A percentile compares a stretch with the other conserved stretches of the same genome.
Conservation (phyloP, 257 asterid species). For the Rauvolfia tetraphylla region DNA sequence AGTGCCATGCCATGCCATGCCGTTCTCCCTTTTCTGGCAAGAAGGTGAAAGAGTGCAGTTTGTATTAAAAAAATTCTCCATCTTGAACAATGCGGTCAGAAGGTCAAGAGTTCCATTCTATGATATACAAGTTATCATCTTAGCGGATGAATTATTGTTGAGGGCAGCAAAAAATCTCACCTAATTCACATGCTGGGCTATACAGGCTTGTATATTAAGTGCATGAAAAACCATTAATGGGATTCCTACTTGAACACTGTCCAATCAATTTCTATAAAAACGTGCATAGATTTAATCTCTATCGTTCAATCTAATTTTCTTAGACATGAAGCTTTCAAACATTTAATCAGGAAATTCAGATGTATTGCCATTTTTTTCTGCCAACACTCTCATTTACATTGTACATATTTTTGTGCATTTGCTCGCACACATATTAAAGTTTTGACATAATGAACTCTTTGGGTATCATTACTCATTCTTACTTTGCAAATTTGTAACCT, state of each 20-base stretch:
- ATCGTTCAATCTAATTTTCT: neutral
- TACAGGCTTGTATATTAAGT: neutral
- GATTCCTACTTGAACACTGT: neutral
- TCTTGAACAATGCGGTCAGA: neutral
- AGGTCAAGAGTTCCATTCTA: neutral
- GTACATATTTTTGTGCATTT: neutral
- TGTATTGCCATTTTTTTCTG: neutral
- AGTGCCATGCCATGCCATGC: neutral
- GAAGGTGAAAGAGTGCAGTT: neutral
- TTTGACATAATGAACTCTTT: neutral
- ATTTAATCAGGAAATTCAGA: neutral
- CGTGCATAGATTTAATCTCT: neutral
- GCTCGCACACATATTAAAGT: neutral
- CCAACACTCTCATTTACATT: neutral
- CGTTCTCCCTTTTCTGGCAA: neutral
- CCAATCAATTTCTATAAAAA: neutral
- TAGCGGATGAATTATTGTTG: neutral
- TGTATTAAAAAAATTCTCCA: neutral
- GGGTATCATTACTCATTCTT: neutral
- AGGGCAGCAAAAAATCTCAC: neutral
- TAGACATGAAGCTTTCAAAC: neutral
- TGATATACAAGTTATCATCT: neutral
- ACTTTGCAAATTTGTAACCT: neutral
- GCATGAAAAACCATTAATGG: constrained; percentile 1
- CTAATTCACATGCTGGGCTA: neutral